phyloP scores from a whole-genome alignment of 768 basidiomycete genomes.

The Leccinum broughii region DNA sequence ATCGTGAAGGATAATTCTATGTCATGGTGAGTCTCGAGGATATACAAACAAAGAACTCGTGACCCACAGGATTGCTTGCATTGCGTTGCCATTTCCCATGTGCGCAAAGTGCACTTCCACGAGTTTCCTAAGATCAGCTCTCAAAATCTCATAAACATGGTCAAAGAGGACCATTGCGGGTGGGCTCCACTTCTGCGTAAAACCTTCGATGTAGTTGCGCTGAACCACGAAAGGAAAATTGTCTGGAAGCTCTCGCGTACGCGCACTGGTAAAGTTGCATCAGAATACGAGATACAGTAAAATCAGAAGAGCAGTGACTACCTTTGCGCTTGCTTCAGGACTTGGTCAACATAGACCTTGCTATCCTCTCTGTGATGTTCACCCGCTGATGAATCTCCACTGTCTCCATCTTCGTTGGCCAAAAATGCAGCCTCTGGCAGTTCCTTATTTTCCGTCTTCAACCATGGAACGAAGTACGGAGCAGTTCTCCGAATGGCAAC shows the following conservation, averaged over 20 bases:
- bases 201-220: constrained; percentile 44
- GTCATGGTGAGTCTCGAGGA: background rate
- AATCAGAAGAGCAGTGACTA: constrained; percentile 29
- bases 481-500: constrained; percentile 50
- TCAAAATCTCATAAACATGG: constrained; percentile 37
- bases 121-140: constrained; percentile 41
- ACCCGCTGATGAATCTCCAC: constrained; percentile 1
- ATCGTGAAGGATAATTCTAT: constrained; percentile 51
- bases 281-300: background rate
- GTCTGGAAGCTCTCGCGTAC: constrained; percentile 69
- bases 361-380: background rate
- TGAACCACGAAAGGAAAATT: constrained; percentile 66
- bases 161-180: constrained; percentile 51
- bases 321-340: constrained; percentile 47
- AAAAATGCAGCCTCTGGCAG: constrained; percentile 34
- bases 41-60: background rate
- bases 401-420: constrained; percentile 38
- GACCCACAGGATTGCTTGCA: constrained; percentile 48
- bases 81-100: constrained; percentile 54
- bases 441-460: too few species aligned
- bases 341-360: constrained; percentile 53
- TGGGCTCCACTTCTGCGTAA: constrained; percentile 47
- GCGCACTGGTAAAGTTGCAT: constrained; percentile 44
- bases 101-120: constrained; percentile 50
- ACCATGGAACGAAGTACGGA: constrained; percentile 59